Evolutionary conservation across 192 early-diverging fungal species (phyloP).

Genomic region (Chytriomyces confervae): DNA sequence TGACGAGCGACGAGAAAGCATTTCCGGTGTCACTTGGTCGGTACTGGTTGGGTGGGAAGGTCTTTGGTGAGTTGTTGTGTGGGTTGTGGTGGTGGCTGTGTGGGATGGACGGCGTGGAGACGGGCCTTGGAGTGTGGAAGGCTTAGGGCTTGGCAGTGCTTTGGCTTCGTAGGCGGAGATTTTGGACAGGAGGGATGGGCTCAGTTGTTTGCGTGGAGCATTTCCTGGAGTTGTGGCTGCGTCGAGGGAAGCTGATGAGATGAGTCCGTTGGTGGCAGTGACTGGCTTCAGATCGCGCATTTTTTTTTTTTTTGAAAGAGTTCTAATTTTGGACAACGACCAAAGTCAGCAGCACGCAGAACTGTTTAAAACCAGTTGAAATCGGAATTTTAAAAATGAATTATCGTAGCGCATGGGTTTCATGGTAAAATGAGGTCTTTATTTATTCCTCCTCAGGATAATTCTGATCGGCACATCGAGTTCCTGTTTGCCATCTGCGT

Average conservation of each 20-base stretch:
- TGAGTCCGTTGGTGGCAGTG: neutral
- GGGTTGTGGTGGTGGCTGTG: neutral
- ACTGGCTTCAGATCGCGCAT: neutral
- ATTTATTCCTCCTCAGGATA: too few species aligned
- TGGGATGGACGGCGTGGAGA: neutral
- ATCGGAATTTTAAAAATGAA: too few species aligned
- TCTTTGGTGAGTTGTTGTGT: neutral
- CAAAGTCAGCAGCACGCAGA: too few species aligned
- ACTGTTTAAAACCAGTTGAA: too few species aligned
- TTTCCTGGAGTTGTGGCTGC: neutral
- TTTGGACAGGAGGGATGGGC: neutral
- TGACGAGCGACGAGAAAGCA: neutral
- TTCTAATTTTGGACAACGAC: neutral
- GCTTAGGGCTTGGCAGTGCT: neutral
- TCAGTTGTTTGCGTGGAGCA: neutral
- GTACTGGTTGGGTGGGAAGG: neutral
- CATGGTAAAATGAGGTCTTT: too few species aligned
- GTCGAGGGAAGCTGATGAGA: neutral
- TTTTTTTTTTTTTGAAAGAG: neutral
- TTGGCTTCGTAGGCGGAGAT: neutral
- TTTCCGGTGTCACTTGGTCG: neutral
- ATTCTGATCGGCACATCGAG: too few species aligned
- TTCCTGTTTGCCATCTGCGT: too few species aligned
- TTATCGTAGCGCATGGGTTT: too few species aligned
- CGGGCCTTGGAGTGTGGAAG: neutral